phyloP scores from a whole-genome alignment of 139 green algal species.

The Chlorella sp. region DNA sequence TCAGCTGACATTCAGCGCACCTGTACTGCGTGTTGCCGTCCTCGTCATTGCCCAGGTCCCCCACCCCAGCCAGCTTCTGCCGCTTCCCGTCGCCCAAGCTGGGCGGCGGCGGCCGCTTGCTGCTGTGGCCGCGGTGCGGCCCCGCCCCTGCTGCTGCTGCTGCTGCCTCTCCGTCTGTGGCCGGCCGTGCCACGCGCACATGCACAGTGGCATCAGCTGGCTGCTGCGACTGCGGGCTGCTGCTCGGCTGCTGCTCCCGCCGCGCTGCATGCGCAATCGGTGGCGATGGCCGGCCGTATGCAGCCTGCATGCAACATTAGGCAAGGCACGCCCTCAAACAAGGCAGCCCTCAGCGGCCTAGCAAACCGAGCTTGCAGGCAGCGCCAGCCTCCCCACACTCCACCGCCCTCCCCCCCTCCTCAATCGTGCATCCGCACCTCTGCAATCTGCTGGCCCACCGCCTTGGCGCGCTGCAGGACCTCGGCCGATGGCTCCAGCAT shows the following conservation, averaged over 20 bases:
- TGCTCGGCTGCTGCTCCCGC: background rate
- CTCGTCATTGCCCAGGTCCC: background rate
- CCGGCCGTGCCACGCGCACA: too few species aligned
- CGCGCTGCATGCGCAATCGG: too few species aligned
- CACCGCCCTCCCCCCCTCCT: background rate
- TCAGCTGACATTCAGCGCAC: too few species aligned
- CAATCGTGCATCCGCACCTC: background rate
- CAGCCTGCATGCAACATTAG: background rate
- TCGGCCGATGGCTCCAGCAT: conserved; percentile 17
- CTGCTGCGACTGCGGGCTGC: background rate
- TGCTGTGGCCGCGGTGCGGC: background rate
- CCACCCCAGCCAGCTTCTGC: background rate
- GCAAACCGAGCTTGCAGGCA: background rate
- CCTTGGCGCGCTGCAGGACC: conserved; percentile 20
- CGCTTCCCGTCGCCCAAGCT: background rate
- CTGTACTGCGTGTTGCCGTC: background rate
- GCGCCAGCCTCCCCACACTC: background rate
- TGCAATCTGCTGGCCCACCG: conserved; percentile 16
- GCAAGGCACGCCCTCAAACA: too few species aligned
- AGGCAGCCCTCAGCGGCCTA: too few species aligned
- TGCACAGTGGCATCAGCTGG: background rate
- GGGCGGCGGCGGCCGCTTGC: background rate
- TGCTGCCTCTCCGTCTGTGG: background rate
- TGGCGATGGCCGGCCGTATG: background rate
- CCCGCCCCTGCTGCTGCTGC: background rate